Conservation (phyloP, 768 basidiomycete species). For the Phanerochaete sordida region DNA sequence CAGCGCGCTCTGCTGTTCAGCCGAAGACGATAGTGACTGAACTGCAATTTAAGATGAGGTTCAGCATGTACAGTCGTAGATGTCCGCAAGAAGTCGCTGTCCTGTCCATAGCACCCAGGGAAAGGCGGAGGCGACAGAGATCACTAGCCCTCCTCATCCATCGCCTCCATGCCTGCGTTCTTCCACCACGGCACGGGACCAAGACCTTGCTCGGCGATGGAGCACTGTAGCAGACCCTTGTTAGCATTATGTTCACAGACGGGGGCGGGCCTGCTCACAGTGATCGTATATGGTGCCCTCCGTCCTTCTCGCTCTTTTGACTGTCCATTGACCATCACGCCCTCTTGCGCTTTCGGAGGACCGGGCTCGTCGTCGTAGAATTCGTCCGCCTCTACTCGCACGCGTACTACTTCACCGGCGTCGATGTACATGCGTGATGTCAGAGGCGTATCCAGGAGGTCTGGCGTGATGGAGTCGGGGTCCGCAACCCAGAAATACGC, state of each 20-base stretch:
- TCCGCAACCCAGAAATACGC: slow-evolving; percentile 82
- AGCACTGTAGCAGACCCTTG: slow-evolving; percentile 47
- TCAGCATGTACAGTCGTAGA: background rate
- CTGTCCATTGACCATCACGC: slow-evolving; percentile 36
- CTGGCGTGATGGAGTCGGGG: slow-evolving; percentile 45
- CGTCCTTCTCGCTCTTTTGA: slow-evolving; percentile 45
- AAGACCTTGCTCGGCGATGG: slow-evolving; percentile 79
- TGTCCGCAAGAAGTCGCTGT: no score
- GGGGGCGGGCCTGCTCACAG: slow-evolving; percentile 39
- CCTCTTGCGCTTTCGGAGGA: slow-evolving; percentile 71
- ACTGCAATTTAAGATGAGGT: no score
- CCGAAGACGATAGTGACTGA: no score
- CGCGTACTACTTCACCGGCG: slow-evolving; percentile 68
- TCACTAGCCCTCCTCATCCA: slow-evolving; percentile 32
- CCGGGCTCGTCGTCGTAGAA: slow-evolving; percentile 87
- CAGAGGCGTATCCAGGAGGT: slow-evolving; percentile 66
- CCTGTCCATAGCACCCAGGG: no score
- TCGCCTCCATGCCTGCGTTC: slow-evolving; percentile 39
- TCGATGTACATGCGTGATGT: slow-evolving; percentile 79
- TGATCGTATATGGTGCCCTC: slow-evolving; percentile 65
- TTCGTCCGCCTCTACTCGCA: slow-evolving; percentile 77
- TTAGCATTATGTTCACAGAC: background rate
- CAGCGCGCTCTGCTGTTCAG: no score
- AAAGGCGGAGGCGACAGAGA: no score
- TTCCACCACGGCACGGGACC: slow-evolving; percentile 79